Base-by-base conservation (phyloP, 768 basidiomycete species). In the Serpula lacrymans region DNA sequence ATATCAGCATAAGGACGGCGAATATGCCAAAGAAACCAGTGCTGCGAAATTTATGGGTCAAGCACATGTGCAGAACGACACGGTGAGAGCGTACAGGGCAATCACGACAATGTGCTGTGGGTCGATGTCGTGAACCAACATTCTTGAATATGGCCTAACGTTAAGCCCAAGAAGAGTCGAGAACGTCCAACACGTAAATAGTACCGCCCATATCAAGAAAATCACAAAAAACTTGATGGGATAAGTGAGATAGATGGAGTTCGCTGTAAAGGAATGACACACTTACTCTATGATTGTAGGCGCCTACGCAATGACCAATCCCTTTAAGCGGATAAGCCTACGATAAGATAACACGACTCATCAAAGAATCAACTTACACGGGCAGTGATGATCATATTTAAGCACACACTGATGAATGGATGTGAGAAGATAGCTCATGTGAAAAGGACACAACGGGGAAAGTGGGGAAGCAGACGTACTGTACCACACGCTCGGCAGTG, bases 271-370 rank as follows among this genome's bases (percentile, higher is more conserved):
- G 1, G 16, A 33, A 32, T n/a, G n/a, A 20, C 25, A 34, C 8
- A 41, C 70, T 16, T 43, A 85, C 88, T 64, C 91, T 92, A 50
- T 94, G 87, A 56, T 97, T 97, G 27, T 78, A 77, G 37, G 91
- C 93, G 9, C 93, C 93, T 14, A 96, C 89, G 49, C 93, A 97
- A 54, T 92, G 88, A 9, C 93, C 93, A 38, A 97, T 83, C 93
- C 92, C 88, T 80, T 21, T 42, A 28, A n/a, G 39, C 45, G 5
- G 29, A 31, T 34, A 8, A 10, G 17, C 23, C 17, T 39, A 42
- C 8, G 20, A 29, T 10, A 20, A 32, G 37, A 14, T 6, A 26
- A 20, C 12, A 28, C 24, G 24, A 14, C n/a, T 13, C 3, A 41
- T 34, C 11, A 29, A 39, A 41, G 20, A 27, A 30, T 18, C 14